These are phyloP conservation scores for Nemania diffusa DNA, from an alignment of 2,329 filamentous ascomycete genomes.

Conservation along the genomic window DNA sequence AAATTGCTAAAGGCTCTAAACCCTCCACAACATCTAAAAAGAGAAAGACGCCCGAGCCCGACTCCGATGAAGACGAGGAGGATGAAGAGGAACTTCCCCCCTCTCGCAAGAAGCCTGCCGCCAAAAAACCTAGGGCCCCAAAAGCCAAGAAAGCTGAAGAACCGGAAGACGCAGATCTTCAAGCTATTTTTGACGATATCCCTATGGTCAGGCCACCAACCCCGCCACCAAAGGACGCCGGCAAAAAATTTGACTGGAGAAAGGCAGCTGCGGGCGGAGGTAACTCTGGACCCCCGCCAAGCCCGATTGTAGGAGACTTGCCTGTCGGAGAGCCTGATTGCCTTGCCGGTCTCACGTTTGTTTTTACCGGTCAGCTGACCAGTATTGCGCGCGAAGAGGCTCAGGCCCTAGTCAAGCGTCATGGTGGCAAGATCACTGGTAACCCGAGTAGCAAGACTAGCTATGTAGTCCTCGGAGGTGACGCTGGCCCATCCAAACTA, in stretches of 20 bases:
- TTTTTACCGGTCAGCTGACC: constrained; percentile 91
- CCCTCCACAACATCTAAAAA: constrained; percentile 57
- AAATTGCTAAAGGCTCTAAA: constrained; percentile 48
- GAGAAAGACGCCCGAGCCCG: constrained; percentile 66
- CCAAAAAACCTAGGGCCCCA: constrained; percentile 68
- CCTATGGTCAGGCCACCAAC: constrained; percentile 84
- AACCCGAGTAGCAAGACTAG: constrained; percentile 92
- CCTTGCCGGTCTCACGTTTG: constrained; percentile 87
- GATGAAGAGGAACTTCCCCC: constrained; percentile 62
- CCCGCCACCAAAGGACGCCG: constrained; percentile 77
- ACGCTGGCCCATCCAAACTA: constrained; percentile 94
- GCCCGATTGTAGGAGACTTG: constrained; percentile 73
- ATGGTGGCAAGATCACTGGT: constrained; percentile 89
- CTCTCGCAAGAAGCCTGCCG: constrained; percentile 63
- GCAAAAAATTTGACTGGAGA: constrained; percentile 83
- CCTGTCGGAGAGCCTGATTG: constrained; percentile 90
- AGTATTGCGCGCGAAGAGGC: constrained; percentile 86
- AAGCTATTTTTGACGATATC: constrained; percentile 89
- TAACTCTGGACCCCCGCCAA: constrained; percentile 71
- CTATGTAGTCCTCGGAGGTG: constrained; percentile 89
- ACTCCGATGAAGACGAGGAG: constrained; percentile 65
- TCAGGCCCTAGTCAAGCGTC: constrained; percentile 86
- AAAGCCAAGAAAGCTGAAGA: constrained; percentile 72
- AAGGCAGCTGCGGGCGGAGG: constrained; percentile 67
- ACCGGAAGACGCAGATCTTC: constrained; percentile 75